Evolutionary conservation across 352 stramenopile species (phyloP).

Genomic region (Pythium periplocum): DNA sequence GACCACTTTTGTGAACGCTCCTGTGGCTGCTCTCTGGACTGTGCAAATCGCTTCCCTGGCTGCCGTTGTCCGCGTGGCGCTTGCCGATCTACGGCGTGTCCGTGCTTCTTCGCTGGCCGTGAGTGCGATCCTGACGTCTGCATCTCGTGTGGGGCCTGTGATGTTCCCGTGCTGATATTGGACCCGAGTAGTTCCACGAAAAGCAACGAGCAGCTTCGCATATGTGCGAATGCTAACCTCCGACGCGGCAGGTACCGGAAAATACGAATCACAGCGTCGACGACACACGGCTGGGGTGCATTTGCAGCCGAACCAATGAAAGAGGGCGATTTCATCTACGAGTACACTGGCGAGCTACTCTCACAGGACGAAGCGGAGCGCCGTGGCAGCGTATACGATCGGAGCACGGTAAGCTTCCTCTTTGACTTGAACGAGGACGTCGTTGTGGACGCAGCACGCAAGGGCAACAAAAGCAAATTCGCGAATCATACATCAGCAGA

Average conservation of each 20-base stretch:
- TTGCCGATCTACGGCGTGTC: conserved; percentile 54
- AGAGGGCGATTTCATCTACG: conserved; percentile 73
- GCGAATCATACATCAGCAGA: conserved; percentile 80
- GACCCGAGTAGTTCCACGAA: conserved; percentile 25
- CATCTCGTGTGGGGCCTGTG: conserved; percentile 52
- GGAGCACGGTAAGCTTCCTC: conserved; percentile 87
- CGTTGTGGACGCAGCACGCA: conserved; percentile 90
- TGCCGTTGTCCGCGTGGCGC: conserved; percentile 53
- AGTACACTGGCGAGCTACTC: conserved; percentile 89
- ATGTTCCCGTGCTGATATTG: conserved; percentile 48
- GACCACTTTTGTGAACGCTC: conserved; percentile 78
- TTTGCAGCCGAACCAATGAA: conserved; percentile 51
- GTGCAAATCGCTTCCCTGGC: conserved; percentile 69
- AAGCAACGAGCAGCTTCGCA: conserved; percentile 26
- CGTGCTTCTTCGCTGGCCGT: conserved; percentile 61
- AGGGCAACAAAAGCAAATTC: conserved; percentile 96
- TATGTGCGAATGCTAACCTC: conserved; percentile 74
- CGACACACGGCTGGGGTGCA: conserved; percentile 73
- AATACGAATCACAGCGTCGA: conserved; percentile 48
- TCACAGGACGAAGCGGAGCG: conserved; percentile 86
- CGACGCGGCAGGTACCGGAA: conserved; percentile 43
- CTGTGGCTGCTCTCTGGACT: conserved; percentile 59
- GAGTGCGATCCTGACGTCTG: conserved; percentile 76
- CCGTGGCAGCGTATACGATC: conserved; percentile 88
- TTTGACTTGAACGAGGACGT: conserved; percentile 94